Percentiles rank a stretch among this genome's conserved stretches.
phyloP scores from a whole-genome alignment of 2,329 filamentous ascomycete species.

The Ophiostoma ulmi region DNA sequence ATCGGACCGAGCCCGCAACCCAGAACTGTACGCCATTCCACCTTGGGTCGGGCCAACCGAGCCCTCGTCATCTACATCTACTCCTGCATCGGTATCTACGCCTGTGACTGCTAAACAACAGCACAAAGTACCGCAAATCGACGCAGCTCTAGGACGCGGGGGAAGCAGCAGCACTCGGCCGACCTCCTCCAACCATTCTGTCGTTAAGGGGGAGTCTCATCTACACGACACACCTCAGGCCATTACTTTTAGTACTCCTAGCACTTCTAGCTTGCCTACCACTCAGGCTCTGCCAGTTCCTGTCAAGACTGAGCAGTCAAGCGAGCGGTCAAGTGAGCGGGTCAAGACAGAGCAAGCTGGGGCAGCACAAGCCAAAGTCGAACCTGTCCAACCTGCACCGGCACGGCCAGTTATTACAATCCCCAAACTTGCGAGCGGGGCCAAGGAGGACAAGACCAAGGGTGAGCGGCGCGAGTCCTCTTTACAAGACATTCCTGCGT shows the following conservation, averaged over 20 bases:
- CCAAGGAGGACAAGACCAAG: neutral
- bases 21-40: slow-evolving; percentile 9
- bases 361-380: no score
- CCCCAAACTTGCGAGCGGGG: neutral
- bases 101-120: neutral
- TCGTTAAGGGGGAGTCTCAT: neutral
- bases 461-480: neutral
- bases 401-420: neutral
- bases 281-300: no score
- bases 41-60: neutral
- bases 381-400: neutral
- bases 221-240: neutral
- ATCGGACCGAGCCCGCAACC: neutral
- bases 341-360: no score
- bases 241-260: neutral
- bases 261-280: no score
- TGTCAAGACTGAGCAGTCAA: neutral
- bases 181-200: neutral
- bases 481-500: neutral
- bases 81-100: neutral
- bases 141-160: no score
- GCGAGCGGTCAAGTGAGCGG: no score
- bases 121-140: neutral
- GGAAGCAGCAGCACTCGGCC: neutral
- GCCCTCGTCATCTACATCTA: neutral